A percentile compares a stretch with the other conserved stretches of the same genome.
Conservation (phyloP, 176 grass and related monocot species). For the Coix lacrymajobi region DNA sequence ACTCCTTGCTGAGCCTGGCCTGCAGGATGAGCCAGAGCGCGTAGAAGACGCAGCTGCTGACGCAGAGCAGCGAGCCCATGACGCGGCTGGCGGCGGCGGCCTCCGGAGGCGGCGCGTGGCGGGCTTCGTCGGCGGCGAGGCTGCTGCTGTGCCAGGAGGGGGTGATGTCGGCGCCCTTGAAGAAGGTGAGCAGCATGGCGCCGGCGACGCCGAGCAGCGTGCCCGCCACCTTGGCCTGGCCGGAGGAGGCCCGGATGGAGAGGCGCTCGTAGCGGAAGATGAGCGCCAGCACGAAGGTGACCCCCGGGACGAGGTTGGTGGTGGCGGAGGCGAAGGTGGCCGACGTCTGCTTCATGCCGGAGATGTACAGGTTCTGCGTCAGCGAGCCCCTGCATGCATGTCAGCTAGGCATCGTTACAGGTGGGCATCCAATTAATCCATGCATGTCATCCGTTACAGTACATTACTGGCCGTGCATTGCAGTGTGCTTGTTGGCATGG, state of each 20-base stretch:
- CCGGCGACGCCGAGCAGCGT: conserved; percentile 72
- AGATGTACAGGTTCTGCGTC: conserved; percentile 83
- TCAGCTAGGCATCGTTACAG: no score
- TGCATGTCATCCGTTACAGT: neutral
- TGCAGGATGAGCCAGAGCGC: conserved; percentile 74
- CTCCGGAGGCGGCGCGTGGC: no score
- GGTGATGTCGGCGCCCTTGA: conserved; percentile 61
- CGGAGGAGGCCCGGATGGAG: conserved; percentile 23
- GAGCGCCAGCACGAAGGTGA: conserved; percentile 68
- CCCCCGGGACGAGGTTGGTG: conserved; percentile 74
- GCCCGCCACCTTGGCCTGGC: conserved; percentile 71
- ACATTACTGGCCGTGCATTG: no score
- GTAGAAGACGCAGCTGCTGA: conserved; percentile 60
- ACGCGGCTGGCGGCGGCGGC: neutral
- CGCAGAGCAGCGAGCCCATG: conserved; percentile 45
- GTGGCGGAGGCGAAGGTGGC: conserved; percentile 80
- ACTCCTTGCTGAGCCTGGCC: conserved; percentile 47
- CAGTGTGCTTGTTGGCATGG: no score
- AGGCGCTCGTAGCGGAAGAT: conserved; percentile 78
- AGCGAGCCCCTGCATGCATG: conserved; percentile 71
- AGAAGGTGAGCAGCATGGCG: conserved; percentile 92
- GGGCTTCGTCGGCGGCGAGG: no score
- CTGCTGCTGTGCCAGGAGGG: conserved; percentile 51
- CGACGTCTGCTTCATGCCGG: conserved; percentile 63
- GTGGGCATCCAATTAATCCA: no score